Base-by-base conservation (phyloP, 176 grass and related monocot genomes). In the Pharus latifolius region DNA sequence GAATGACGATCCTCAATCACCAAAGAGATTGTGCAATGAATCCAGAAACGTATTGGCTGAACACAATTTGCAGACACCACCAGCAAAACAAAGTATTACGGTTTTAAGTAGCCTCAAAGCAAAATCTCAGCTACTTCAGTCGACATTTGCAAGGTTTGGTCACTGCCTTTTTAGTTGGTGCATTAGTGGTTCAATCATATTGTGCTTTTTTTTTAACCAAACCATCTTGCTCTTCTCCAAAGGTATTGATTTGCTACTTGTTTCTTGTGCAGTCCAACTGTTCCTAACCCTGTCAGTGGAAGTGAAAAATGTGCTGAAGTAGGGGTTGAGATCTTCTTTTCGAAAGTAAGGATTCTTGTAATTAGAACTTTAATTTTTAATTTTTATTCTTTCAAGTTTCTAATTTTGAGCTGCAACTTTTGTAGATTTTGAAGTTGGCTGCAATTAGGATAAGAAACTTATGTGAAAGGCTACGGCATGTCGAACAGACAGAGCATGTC, bases 381-480 rank as follows among this genome's bases (percentile, higher is more conserved):
- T 61, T 35, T 56, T 63, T 34, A 15, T 57, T 78, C n/a, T 49
- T 60, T 73, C 6, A 1, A 56, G 37, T 51, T 60, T 85, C 32
- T 49, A 41, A 73, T 78, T 56, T 66, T 69, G 55, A 35, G 28
- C 44, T 73, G 49, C 43, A 68, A 67, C 53, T 81, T 84, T 29
- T 33, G 19, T 71, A 97, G 94, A 92, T 92, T 40, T 74, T 97
- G 77, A 97, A 97, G 79, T 70, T 97, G 79, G 89, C 83, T 77
- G 94, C 89, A 29, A 85, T 92, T 67, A 92, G 89, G 81, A 97
- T 97, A 57, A 90, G 84, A 75, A 97, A 88, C 50, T 70, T 92
- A 61, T 90, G 86, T 72, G 94, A 97, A 82, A 97, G 89, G 61
- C 55, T 97, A 45, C 78, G 56, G 32, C 67, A 78, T 69, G 75